Evolutionary conservation across 202 grass and related monocot species (phyloP).

Genomic region (Hordeum pubiflorum): DNA sequence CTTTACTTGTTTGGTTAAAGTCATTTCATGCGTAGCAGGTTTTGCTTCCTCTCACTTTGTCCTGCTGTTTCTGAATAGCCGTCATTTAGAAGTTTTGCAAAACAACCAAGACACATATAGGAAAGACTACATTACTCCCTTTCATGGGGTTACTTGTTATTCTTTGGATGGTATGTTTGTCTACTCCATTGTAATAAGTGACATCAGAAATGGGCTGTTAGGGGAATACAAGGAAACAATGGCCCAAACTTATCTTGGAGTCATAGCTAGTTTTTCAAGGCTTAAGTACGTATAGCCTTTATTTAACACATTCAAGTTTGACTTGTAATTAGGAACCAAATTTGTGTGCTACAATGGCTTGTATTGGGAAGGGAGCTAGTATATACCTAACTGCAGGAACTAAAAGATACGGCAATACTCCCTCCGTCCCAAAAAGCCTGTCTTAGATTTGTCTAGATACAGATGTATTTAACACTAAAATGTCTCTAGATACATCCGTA

Average conservation of each 20-base stretch:
- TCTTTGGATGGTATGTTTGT: not conserved
- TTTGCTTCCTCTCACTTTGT: constrained; percentile 21
- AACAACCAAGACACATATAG: not conserved
- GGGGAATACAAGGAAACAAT: not conserved
- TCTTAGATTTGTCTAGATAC: too few species aligned
- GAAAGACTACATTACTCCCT: not conserved
- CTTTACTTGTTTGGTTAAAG: constrained; percentile 24
- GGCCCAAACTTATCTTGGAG: not conserved
- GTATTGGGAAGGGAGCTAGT: not conserved
- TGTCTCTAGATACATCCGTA: too few species aligned
- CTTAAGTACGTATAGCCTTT: not conserved
- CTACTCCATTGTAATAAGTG: not conserved
- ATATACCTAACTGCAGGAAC: not conserved
- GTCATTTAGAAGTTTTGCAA: not conserved
- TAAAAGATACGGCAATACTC: not conserved
- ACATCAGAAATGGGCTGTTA: not conserved
- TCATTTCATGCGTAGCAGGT: constrained; percentile 13
- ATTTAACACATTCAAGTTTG: not conserved
- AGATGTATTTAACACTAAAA: too few species aligned
- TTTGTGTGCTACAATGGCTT: not conserved
- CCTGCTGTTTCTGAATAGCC: not conserved
- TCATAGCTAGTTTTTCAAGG: not conserved
- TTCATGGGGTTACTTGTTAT: not conserved
- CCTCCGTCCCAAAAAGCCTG: too few species aligned
- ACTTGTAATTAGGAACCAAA: not conserved